These are phyloP conservation scores for Przewalskia tangutica DNA, from an alignment of 257 asterid genomes.

Conservation along the genomic window DNA sequence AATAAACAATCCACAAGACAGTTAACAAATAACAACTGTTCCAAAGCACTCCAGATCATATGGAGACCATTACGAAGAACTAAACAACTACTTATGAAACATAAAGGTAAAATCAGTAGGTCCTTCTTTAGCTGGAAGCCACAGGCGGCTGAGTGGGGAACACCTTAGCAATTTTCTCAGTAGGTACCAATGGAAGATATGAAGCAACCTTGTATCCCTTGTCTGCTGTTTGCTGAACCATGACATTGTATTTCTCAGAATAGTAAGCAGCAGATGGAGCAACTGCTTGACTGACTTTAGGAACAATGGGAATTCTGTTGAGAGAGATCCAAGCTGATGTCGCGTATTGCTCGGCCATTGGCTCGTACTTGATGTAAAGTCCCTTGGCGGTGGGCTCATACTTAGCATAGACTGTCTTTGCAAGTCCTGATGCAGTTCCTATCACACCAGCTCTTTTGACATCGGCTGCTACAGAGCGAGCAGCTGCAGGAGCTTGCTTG, in stretches of 20 bases:
- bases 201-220: conserved; percentile 67
- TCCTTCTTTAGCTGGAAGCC: conserved; percentile 3
- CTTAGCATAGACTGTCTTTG: conserved; percentile 54
- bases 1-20: background rate
- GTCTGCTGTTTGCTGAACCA: conserved; percentile 51
- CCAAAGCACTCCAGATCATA: background rate
- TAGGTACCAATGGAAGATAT: conserved; percentile 74
- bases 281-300: conserved; percentile 58
- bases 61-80: background rate
- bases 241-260: conserved; percentile 57
- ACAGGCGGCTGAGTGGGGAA: conserved; percentile 22
- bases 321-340: conserved; percentile 52
- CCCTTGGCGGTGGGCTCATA: conserved; percentile 77
- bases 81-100: background rate
- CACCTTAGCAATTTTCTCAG: conserved; percentile 57
- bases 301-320: conserved; percentile 63
- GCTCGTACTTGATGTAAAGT: conserved; percentile 68
- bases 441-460: conserved; percentile 59
- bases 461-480: conserved; percentile 53
- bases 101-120: background rate
- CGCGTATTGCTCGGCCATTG: conserved; percentile 81
- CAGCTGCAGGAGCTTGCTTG: conserved; percentile 65
- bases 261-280: conserved; percentile 65
- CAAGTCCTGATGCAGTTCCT: conserved; percentile 69
- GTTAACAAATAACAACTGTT: background rate